These are phyloP conservation scores for Ceratocystis destructans DNA, from an alignment of 2,329 filamentous ascomycete genomes.

Conservation along the genomic window DNA sequence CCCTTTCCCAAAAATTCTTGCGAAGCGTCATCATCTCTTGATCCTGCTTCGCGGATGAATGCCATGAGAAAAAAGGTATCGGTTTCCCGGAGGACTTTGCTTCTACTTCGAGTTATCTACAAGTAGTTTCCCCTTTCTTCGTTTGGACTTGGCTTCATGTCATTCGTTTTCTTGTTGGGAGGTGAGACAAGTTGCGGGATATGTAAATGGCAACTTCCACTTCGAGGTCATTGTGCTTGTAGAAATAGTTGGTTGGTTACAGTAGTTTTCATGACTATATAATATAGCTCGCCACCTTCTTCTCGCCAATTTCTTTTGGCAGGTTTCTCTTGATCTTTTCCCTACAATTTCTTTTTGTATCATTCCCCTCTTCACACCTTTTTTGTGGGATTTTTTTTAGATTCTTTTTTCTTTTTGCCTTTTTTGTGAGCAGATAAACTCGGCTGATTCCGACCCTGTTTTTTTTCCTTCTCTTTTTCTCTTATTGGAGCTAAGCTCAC, in stretches of 20 bases:
- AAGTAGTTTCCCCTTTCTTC: neutral
- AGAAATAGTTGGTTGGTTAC: neutral
- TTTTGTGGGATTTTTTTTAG: conserved; percentile 9
- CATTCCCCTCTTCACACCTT: conserved; percentile 1
- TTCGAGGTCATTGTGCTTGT: neutral
- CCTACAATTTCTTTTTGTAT: neutral
- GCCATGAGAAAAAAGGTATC: neutral
- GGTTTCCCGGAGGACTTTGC: neutral
- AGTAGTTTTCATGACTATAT: neutral
- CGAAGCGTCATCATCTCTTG: neutral
- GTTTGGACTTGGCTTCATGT: conserved; percentile 2
- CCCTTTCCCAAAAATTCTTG: neutral
- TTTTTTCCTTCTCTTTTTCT: conserved; percentile 4
- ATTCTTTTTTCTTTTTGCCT: neutral
- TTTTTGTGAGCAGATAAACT: conserved; percentile 7
- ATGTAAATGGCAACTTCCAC: conserved; percentile 1
- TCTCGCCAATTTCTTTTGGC: neutral
- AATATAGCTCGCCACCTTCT: neutral
- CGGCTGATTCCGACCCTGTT: conserved; percentile 10
- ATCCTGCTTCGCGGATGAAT: neutral
- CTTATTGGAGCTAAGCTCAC: conserved; percentile 9
- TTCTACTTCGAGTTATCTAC: neutral
- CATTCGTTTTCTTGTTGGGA: neutral
- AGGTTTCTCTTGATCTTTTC: neutral
- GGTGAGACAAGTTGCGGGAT: no score